phyloP scores from a whole-genome alignment of 495 filamentous ascomycete species.

The Friedmanniomyces endolithicus region DNA sequence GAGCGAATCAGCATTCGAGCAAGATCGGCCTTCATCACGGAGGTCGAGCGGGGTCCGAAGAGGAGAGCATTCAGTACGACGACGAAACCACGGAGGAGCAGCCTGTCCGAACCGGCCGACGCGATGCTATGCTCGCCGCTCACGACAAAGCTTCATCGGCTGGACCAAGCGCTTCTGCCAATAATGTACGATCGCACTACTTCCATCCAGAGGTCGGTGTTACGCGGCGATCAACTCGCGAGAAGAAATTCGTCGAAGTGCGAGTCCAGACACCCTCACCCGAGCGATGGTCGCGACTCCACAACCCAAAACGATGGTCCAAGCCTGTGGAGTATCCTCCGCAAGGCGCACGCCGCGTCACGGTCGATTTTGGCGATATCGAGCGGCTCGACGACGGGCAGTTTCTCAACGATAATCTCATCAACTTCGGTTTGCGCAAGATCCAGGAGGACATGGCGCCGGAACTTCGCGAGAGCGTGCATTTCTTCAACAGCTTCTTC shows the following conservation, averaged over 20 bases:
- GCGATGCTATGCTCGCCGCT: not conserved
- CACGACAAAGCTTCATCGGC: not conserved
- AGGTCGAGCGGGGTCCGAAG: not conserved
- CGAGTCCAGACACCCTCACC: constrained; percentile 3
- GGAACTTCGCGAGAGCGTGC: constrained; percentile 46
- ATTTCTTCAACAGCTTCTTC: constrained; percentile 90
- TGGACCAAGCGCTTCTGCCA: not conserved
- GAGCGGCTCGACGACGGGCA: constrained; percentile 68
- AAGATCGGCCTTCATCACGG: too few relatives aligned
- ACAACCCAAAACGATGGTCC: constrained; percentile 22
- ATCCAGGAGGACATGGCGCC: constrained; percentile 15
- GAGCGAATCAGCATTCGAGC: too few relatives aligned
- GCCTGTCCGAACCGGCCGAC: not conserved
- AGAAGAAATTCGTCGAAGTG: not conserved
- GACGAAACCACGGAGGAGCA: not conserved
- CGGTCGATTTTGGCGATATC: constrained; percentile 69
- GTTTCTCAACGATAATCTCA: constrained; percentile 84
- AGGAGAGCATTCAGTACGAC: not conserved
- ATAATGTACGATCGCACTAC: not conserved
- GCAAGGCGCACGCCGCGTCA: constrained; percentile 52
- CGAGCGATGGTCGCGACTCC: constrained; percentile 3
- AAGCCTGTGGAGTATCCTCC: constrained; percentile 59
- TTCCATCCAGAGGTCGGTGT: not conserved
- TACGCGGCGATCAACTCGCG: not conserved
- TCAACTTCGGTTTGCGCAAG: constrained; percentile 66